Evolutionary conservation across 768 basidiomycete genomes (phyloP).

Genomic region (Neoboletus magnificus): DNA sequence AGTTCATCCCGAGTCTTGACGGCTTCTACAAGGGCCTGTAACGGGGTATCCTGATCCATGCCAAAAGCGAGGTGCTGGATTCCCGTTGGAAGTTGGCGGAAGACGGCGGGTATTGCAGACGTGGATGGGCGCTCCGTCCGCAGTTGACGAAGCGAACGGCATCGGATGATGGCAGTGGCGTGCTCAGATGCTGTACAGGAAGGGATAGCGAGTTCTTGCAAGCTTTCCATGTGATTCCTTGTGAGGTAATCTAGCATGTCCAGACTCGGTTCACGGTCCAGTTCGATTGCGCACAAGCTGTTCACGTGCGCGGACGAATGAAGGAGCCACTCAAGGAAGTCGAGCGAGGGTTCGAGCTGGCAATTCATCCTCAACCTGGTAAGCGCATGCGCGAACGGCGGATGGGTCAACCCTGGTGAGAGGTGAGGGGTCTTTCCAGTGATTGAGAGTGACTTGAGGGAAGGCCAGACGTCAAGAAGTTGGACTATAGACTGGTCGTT

Average conservation of each 20-base stretch:
- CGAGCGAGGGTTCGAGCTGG: constrained; percentile 56
- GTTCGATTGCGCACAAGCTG: constrained; percentile 49
- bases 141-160: constrained; percentile 50
- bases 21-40: constrained; percentile 53
- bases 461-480: constrained; percentile 62
- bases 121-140: constrained; percentile 53
- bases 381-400: constrained; percentile 46
- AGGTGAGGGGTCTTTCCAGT: constrained; percentile 56
- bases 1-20: constrained; percentile 47
- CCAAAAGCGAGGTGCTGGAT: constrained; percentile 60
- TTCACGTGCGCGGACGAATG: constrained; percentile 47
- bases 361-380: constrained; percentile 60
- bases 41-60: constrained; percentile 50
- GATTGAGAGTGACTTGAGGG: constrained; percentile 52
- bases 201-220: constrained; percentile 58
- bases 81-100: constrained; percentile 45
- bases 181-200: constrained; percentile 49
- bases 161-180: constrained; percentile 44
- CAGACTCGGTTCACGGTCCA: constrained; percentile 57
- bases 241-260: constrained; percentile 56
- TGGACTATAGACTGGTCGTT: constrained; percentile 54
- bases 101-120: constrained; percentile 38
- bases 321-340: constrained; percentile 70
- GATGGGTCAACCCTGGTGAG: constrained; percentile 35
- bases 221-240: constrained; percentile 43